Base-by-base conservation (phyloP, 2,329 filamentous ascomycete species). In the Alternaria tenuissima region DNA sequence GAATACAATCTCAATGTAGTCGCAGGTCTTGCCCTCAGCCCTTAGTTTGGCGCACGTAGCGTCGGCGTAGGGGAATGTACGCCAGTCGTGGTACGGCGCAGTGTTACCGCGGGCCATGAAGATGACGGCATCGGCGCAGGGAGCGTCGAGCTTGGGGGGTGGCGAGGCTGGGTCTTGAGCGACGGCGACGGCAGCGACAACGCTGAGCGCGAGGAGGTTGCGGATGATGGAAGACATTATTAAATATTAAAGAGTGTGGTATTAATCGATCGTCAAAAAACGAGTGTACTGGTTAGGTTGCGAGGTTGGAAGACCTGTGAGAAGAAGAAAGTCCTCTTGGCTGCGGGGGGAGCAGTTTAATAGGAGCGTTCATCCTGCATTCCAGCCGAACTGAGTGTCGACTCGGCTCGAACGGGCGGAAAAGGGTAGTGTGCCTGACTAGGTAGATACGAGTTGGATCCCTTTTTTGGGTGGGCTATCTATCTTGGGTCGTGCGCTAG, bases 221-320 rank as follows among this genome's bases (percentile, higher is more conserved):
- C 69, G 63, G 49, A 65, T 64, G 58, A 66, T 68, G 55, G 66
- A 68, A 60, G 66, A 68, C 65, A 72, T 70, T 67, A 72, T 73
- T 67, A 67, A 63, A 28, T 42, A 66, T 70, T 69, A 69, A 66
- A 59, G 61, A 67, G 39, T 61, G 64, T 65, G 56, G 58, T 67
- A 62, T 59, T 60, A 60, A 57, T 56, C 26, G 54, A 44, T 62
- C 52, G 54, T 63, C 41, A 64, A 67, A 65, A 67, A 68, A 59
- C 52, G 66, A 68, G 62, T 67, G 66, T 68, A 65, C 26, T 62
- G 62, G 64, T 68, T 68, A 54, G 60, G 53, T 66, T 66, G 60
- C 59, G 51, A 66, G 61, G 65, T 68, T 66, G 52, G 51, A 63
- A 61, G 55, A 65, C 65, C 57, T 66, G 55, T 63, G 62, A 64